Base-by-base conservation (phyloP, 805 yeast genomes). In the Saturnispora saitoi region DNA sequence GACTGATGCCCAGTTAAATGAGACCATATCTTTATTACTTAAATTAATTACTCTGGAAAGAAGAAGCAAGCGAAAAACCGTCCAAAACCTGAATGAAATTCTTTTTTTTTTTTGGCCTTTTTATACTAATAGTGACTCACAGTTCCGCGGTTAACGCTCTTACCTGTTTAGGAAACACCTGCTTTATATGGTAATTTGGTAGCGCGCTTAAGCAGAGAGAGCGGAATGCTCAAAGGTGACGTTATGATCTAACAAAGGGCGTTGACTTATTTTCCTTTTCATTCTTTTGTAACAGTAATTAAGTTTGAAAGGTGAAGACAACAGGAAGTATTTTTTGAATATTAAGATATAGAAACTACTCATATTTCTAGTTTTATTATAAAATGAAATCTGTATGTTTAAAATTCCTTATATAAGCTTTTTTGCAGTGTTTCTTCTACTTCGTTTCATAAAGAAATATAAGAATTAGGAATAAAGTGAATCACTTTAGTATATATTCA, bases 81-180 rank as follows among this genome's bases (percentile, higher is more conserved):
- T 26, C 8, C 46, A 15, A 11, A 24, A 10, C 39, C 26, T 14
- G 11, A 12, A 19, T 34, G 4, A 17, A 34, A 17, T 10, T 32
- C 19, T 40, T 9, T 19, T 24, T 24, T 40, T 40, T 40, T 32
- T 19, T 42, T n/a, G 34, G 47, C 28, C 28, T 48, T 41, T 47
- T 45, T 38, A 40, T 36, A 45, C n/a, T 19, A 45, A 14, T 14
- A 26, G 53, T 54, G 56, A 56, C 58, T 58, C 60, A 53, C 48
- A 54, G 49, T 57, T 56, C 62, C 65, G 64, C 64, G 65, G 51
- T 61, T 59, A 56, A 62, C 64, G 62, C 56, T 48, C 51, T 60
- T 61, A 47, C 64, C 51, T 45, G 40, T 47, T 55, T 37, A 28
- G 52, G 62, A 2, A 51, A 15, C 43, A 9, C 14, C 12, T 53